These are phyloP conservation scores for Panicum virgatum DNA, from an alignment of 202 grass and related monocot species.

Conservation along the genomic window DNA sequence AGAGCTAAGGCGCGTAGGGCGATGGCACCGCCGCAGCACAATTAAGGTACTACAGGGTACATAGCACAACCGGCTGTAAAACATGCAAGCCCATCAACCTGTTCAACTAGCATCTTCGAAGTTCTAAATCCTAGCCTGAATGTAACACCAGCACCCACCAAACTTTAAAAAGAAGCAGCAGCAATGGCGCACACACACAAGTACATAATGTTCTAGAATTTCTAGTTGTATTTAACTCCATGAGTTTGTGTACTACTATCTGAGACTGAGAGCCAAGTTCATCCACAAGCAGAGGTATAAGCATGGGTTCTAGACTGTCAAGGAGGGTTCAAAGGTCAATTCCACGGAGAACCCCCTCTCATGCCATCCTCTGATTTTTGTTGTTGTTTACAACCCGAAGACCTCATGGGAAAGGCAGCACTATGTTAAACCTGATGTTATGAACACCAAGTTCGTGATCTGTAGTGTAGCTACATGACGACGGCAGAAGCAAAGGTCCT, in stretches of 20 bases:
- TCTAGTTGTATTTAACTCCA: background rate
- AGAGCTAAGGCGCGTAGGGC: too few relatives aligned
- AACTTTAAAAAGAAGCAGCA: background rate
- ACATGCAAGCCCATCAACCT: background rate
- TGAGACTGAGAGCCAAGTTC: background rate
- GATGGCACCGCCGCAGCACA: background rate
- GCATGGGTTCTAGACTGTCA: background rate
- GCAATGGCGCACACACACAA: background rate
- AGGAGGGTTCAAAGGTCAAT: background rate
- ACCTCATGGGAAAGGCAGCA: slow-evolving; percentile 2
- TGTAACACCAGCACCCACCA: background rate
- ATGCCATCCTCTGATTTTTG: background rate
- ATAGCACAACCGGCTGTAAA: background rate
- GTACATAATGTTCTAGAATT: background rate
- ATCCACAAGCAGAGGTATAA: background rate
- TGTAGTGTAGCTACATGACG: slow-evolving; percentile 36
- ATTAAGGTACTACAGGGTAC: background rate
- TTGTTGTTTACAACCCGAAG: background rate
- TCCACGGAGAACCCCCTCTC: background rate
- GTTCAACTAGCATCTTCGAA: background rate
- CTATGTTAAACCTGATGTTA: slow-evolving; percentile 24
- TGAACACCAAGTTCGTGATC: background rate
- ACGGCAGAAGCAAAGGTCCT: slow-evolving; percentile 70
- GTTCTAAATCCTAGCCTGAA: too few relatives aligned
- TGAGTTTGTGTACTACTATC: background rate